These are phyloP conservation scores for Abelmoschus esculentus DNA, from an alignment of 345 rosid species.

Conservation along the genomic window DNA sequence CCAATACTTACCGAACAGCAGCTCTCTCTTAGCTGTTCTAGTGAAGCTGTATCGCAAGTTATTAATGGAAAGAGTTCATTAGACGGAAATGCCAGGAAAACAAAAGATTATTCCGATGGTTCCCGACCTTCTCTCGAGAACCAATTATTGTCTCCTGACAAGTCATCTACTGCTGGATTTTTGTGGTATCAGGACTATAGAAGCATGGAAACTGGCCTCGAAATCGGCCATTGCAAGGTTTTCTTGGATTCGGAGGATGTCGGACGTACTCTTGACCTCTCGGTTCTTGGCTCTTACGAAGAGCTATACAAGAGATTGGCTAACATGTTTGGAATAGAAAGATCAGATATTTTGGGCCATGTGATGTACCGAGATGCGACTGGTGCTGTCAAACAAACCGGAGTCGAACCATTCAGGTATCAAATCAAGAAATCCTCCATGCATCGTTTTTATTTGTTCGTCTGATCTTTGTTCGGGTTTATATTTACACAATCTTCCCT, in stretches of 20 bases:
- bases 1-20: constrained; percentile 73
- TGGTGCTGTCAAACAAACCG: constrained; percentile 51
- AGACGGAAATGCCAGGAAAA: constrained; percentile 20
- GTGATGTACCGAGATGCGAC: constrained; percentile 64
- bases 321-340: constrained; percentile 69
- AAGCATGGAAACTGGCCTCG: constrained; percentile 28
- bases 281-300: constrained; percentile 64
- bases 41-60: constrained; percentile 31
- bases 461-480: background rate
- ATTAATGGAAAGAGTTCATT: constrained; percentile 16
- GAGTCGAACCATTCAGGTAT: constrained; percentile 91
- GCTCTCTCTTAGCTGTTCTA: constrained; percentile 31
- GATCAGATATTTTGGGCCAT: constrained; percentile 43
- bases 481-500: background rate
- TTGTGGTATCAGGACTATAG: constrained; percentile 40
- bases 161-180: constrained; percentile 26
- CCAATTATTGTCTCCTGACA: constrained; percentile 22
- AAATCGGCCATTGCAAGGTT: constrained; percentile 81
- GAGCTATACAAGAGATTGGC: constrained; percentile 59
- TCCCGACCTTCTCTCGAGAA: constrained; percentile 23
- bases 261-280: constrained; percentile 79
- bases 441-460: background rate
- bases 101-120: constrained; percentile 24
- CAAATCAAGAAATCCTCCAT: background rate
- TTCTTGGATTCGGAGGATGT: constrained; percentile 89